Percentiles rank a stretch among this genome's conserved stretches.
phyloP scores from a whole-genome alignment of 208 protist species.

The Acanthamoeba healyi region DNA sequence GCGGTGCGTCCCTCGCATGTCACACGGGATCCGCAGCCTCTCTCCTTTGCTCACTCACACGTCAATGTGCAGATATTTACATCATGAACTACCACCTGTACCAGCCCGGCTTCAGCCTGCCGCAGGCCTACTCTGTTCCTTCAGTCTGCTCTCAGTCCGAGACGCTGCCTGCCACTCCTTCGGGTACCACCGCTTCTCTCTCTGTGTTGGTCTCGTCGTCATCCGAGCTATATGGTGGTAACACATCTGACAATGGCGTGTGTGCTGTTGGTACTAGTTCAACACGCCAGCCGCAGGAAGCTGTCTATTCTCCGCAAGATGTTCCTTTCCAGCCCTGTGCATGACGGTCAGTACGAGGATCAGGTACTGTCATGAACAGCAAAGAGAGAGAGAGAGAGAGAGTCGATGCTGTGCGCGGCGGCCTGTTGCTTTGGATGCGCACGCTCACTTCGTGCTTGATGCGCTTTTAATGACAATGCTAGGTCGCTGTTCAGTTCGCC shows the following conservation, averaged over 20 bases:
- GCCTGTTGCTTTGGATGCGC: no score
- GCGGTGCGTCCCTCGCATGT: no score
- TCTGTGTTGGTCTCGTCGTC: neutral
- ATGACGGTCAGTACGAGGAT: neutral
- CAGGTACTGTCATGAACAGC: neutral
- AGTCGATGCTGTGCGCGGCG: no score
- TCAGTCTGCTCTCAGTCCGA: conserved; percentile 10
- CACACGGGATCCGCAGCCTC: no score
- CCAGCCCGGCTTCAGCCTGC: conserved; percentile 37
- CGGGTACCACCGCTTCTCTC: neutral
- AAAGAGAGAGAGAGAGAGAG: no score
- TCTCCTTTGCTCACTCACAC: neutral
- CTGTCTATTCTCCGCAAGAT: conserved; percentile 54
- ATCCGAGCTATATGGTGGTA: no score
- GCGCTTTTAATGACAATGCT: no score
- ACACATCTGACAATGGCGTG: no score
- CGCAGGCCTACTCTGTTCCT: conserved; percentile 6
- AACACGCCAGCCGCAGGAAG: conserved; percentile 60
- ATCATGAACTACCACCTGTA: conserved; percentile 68
- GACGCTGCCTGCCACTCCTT: neutral
- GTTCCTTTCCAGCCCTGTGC: neutral
- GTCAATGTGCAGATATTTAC: conserved; percentile 20
- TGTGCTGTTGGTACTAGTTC: neutral
- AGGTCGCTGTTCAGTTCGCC: conserved; percentile 22
- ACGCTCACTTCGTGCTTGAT: neutral